Base-by-base conservation (phyloP, 2,329 filamentous ascomycete genomes). In the Exophiala bonariae region DNA sequence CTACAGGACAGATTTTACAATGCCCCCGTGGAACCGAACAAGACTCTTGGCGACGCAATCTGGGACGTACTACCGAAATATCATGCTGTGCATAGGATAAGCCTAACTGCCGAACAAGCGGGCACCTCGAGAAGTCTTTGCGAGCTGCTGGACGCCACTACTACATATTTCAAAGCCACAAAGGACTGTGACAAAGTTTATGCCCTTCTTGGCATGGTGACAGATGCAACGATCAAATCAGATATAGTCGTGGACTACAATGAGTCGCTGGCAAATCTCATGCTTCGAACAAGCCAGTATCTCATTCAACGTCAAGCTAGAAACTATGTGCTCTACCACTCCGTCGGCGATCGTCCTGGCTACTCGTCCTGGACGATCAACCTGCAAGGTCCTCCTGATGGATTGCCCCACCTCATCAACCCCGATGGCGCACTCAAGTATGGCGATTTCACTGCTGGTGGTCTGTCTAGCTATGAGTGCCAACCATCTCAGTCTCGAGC, bases 101-200 rank as follows among this genome's bases (percentile, higher is more conserved):
- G 7, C n/a, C 30, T 13, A 8, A 14, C 18, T 11, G 22, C 37
- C 30, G 30, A 28, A 10, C 3, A 17, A 13, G 10, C 9, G 10
- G 16, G 40, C n/a, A 17, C 19, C 17, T 10, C n/a, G 5, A 19
- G 20, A 13, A 38, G 30, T 8, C 38, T 50, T 28, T 51, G 49
- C 42, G 39, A 47, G 9, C 34, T 43, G 22, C 36, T 50, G 16
- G 17, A 18, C 31, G 48, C 26, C 2, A 9, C 44, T 13, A 52
- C 38, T 10, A 14, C 26, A 9, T 20, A 33, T 3, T 50, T 47
- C 44, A 40, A 47, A 10, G 47, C 50, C 9, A 50, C 38, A 3
- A 32, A 54, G 13, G 4, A 8, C 19, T 13, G 50, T 19, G 50
- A 54, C 35, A 47, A 44, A 22, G 50, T 22, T 3, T 54, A 54